phyloP scores from a whole-genome alignment of 345 rosid genomes.

The Gossypium rotundifolium region DNA sequence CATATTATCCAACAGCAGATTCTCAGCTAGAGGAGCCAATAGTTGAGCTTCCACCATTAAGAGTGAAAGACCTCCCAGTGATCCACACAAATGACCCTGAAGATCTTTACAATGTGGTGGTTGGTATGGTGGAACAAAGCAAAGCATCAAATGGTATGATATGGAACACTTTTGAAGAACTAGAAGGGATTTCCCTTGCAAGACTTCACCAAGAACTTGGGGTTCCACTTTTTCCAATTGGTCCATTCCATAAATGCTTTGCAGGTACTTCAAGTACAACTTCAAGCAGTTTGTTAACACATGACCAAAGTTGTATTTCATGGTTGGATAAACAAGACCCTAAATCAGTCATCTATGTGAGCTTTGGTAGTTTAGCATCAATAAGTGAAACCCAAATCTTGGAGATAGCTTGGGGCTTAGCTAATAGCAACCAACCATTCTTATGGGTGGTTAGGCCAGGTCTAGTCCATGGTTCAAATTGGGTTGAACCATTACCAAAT shows the following conservation, averaged over 20 bases:
- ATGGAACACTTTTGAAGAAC: slow-evolving; percentile 50
- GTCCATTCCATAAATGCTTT: slow-evolving; percentile 41
- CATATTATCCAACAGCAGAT: slow-evolving; percentile 7
- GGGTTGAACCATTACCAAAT: slow-evolving; percentile 33
- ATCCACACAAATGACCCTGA: slow-evolving; percentile 7
- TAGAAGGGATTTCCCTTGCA: slow-evolving; percentile 30
- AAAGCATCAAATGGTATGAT: slow-evolving; percentile 40
- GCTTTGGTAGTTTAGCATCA: slow-evolving; percentile 50
- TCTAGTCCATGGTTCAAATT: slow-evolving; percentile 18
- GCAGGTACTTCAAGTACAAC: slow-evolving; percentile 16
- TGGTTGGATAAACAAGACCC: slow-evolving; percentile 49
- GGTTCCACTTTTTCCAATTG: slow-evolving; percentile 31
- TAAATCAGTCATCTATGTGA: slow-evolving; percentile 40
- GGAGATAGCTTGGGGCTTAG: slow-evolving; percentile 50
- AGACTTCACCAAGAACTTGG: slow-evolving; percentile 17
- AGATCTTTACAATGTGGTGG: slow-evolving; percentile 28
- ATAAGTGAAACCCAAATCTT: slow-evolving; percentile 28
- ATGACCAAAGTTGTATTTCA: slow-evolving; percentile 24
- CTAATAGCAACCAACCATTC: slow-evolving; percentile 38
- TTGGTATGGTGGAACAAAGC: slow-evolving; percentile 20
- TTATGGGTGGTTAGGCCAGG: slow-evolving; percentile 60
- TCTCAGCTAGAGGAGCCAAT: slow-evolving; percentile 9
- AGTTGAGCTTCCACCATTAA: slow-evolving; percentile 35
- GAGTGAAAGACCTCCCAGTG: slow-evolving; percentile 30
- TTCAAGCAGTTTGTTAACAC: slow-evolving; percentile 21